Percentiles rank a stretch among this genome's conserved stretches.
phyloP scores from a whole-genome alignment of 331 rosid genomes.

The Quercus tomentella region DNA sequence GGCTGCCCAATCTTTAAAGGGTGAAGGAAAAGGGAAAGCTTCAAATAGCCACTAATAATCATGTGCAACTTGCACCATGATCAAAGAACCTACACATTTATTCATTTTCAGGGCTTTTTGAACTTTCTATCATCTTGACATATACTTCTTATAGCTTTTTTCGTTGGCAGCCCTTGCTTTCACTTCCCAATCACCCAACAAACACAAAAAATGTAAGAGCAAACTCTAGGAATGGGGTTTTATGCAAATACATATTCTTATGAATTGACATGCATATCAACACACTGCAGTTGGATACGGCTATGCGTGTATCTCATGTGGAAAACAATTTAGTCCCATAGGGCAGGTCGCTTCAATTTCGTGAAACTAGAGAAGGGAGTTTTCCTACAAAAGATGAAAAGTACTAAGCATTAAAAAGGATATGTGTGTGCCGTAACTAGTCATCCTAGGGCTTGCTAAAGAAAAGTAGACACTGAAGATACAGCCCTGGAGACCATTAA shows the following conservation, averaged over 20 bases:
- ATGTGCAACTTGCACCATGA: background rate
- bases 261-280: background rate
- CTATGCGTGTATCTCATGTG: background rate
- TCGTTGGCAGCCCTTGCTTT: background rate
- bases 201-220: background rate
- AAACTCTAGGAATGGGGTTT: background rate
- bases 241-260: background rate
- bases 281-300: background rate
- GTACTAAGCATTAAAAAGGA: too few species aligned
- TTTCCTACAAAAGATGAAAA: too few species aligned
- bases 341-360: too few species aligned
- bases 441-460: background rate
- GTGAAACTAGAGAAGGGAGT: too few species aligned
- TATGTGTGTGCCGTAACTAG: background rate
- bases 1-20: background rate
- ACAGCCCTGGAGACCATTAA: background rate
- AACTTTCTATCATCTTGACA: background rate
- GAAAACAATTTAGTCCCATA: background rate
- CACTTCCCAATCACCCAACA: background rate
- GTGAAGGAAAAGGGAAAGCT: background rate
- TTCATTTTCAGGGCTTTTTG: background rate
- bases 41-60: background rate
- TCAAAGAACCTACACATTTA: background rate
- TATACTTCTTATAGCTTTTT: background rate
- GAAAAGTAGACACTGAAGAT: background rate